Evolutionary conservation across 192 early-diverging fungal species (phyloP).

Genomic region (Linnemannia exigua): DNA sequence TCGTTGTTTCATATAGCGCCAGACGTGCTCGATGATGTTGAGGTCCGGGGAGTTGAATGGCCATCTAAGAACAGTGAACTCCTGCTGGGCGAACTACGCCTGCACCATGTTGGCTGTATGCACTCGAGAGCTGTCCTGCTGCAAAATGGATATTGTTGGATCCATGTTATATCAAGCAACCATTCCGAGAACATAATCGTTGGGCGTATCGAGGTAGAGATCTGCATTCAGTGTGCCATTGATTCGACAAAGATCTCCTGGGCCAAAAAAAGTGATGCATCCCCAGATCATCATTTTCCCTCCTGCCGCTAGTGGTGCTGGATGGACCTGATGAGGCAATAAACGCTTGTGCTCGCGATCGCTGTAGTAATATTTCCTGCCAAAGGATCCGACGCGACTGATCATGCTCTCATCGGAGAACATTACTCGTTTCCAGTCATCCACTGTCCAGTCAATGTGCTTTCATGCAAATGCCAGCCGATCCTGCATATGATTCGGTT

Average conservation of each 20-base stretch:
- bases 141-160: slow-evolving; percentile 3
- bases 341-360: slow-evolving; percentile 7
- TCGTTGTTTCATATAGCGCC: too few species aligned
- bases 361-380: slow-evolving; percentile 13
- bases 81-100: neutral
- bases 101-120: neutral
- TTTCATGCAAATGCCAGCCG: neutral
- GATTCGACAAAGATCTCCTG: neutral
- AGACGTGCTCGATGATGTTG: too few species aligned
- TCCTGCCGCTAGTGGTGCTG: neutral
- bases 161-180: neutral
- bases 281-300: slow-evolving; percentile 7
- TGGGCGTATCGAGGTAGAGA: neutral
- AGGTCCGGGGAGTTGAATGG: too few species aligned
- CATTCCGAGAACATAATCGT: neutral
- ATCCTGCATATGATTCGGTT: neutral
- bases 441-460: slow-evolving; percentile 21
- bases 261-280: neutral
- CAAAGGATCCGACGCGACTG: slow-evolving; percentile 1
- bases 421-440: slow-evolving; percentile 24
- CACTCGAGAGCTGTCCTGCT: neutral
- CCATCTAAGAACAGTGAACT: neutral
- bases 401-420: slow-evolving; percentile 22
- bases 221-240: neutral
- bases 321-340: neutral